Percentiles rank a stretch among this genome's conserved stretches.
These are phyloP conservation scores for sorghum (Sorghum bicolor) DNA, from an alignment of 176 grass and related monocot species.

Conservation along the genomic window Sorghum_bicolor_NCBIv3 NC_012875.2:6141501-6142000, in stretches of 20 bases:
- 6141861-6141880: background rate
- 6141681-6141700: background rate
- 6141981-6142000: constrained; percentile 67
- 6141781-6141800: constrained; percentile 89
- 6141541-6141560: constrained; percentile 90
- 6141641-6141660: background rate
- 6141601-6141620: constrained; percentile 69
- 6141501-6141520: constrained; percentile 12
- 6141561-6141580: constrained; percentile 90
- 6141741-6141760: constrained; percentile 87
- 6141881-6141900: background rate
- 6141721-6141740: constrained; percentile 72
- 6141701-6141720: background rate
- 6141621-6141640: background rate
- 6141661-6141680: background rate
- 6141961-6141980: constrained; percentile 66
- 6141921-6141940: constrained; percentile 74
- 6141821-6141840: constrained; percentile 92
- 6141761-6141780: constrained; percentile 70
- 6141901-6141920: background rate
- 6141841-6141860: constrained; percentile 68
- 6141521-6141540: background rate
- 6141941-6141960: constrained; percentile 73
- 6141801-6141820: constrained; percentile 81
- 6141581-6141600: constrained; percentile 87